phyloP scores from a whole-genome alignment of 2,329 filamentous ascomycete genomes.

The Stromatinia cepivora region DNA sequence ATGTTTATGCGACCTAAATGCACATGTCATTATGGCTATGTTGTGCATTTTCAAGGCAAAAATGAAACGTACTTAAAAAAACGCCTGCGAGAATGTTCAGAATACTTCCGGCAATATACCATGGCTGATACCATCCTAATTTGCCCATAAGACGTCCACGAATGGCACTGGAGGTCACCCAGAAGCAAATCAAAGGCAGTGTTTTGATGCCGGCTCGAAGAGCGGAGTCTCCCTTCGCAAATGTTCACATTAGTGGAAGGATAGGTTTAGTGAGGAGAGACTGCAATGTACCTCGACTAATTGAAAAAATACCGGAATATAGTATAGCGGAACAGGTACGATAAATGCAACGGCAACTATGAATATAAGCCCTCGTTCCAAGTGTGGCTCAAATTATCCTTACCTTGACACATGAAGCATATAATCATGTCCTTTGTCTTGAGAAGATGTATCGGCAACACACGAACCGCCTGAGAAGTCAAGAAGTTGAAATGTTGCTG shows the following conservation, averaged over 20 bases:
- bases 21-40: neutral
- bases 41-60: neutral
- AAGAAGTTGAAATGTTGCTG: slow-evolving; percentile 30
- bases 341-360: slow-evolving; percentile 42
- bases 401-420: neutral
- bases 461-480: slow-evolving; percentile 25
- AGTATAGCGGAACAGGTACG: slow-evolving; percentile 42
- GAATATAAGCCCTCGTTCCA: slow-evolving; percentile 34
- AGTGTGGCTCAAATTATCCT: neutral
- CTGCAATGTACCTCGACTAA: slow-evolving; percentile 43
- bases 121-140: slow-evolving; percentile 43
- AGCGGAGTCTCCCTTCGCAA: slow-evolving; percentile 44
- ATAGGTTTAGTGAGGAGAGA: neutral
- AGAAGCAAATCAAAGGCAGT: slow-evolving; percentile 27
- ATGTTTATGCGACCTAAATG: neutral
- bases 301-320: slow-evolving; percentile 40
- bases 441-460: slow-evolving; percentile 32
- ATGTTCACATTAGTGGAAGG: neutral
- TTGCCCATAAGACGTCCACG: slow-evolving; percentile 29
- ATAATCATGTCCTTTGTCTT: slow-evolving; percentile 28
- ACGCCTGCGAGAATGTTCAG: slow-evolving; percentile 27
- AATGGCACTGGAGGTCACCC: slow-evolving; percentile 38
- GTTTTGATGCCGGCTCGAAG: slow-evolving; percentile 40
- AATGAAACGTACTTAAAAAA: slow-evolving; percentile 34
- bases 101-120: slow-evolving; percentile 36